Conservation (phyloP, 1,284 basidiomycete species). For the Ustilago tritici region DNA sequence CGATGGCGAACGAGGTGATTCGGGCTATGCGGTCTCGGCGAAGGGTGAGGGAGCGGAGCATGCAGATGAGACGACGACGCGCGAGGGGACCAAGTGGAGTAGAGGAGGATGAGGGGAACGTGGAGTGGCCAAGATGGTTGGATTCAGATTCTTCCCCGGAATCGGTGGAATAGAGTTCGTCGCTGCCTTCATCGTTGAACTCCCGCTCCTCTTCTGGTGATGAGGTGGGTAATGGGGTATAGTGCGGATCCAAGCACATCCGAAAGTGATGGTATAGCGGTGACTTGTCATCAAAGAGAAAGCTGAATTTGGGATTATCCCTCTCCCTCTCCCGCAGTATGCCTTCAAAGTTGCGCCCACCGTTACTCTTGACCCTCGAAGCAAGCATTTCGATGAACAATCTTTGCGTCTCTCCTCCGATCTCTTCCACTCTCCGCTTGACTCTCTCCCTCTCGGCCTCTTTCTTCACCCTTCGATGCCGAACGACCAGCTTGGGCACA, state of each 20-base stretch:
- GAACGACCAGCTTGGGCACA: slow-evolving; percentile 25
- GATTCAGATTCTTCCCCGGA: slow-evolving; percentile 92
- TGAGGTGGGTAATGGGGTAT: slow-evolving; percentile 69
- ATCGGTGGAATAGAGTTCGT: slow-evolving; percentile 85
- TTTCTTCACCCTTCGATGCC: slow-evolving; percentile 12
- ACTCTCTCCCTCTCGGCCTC: slow-evolving; percentile 4
- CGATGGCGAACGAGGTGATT: slow-evolving; percentile 93
- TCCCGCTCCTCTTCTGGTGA: background rate
- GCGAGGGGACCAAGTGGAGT: slow-evolving; percentile 78
- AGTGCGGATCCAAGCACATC: slow-evolving; percentile 78
- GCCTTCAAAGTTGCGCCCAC: slow-evolving; percentile 81
- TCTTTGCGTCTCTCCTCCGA: slow-evolving; percentile 70
- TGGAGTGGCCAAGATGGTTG: slow-evolving; percentile 78
- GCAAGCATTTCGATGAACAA: slow-evolving; percentile 85
- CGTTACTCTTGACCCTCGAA: slow-evolving; percentile 83
- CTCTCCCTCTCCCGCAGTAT: slow-evolving; percentile 81
- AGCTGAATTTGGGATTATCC: slow-evolving; percentile 83
- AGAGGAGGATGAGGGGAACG: slow-evolving; percentile 82
- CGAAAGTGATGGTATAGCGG: slow-evolving; percentile 79
- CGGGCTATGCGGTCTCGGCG: slow-evolving; percentile 89
- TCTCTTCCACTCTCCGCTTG: slow-evolving; percentile 1
- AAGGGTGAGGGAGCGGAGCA: slow-evolving; percentile 86
- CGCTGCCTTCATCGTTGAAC: slow-evolving; percentile 41
- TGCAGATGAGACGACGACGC: slow-evolving; percentile 83
- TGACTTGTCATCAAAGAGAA: slow-evolving; percentile 73